A percentile compares a stretch with the other conserved stretches of the same genome.
Conservation (phyloP, 805 yeast species). For the Groenewaldozyma salmanticensis region DNA sequence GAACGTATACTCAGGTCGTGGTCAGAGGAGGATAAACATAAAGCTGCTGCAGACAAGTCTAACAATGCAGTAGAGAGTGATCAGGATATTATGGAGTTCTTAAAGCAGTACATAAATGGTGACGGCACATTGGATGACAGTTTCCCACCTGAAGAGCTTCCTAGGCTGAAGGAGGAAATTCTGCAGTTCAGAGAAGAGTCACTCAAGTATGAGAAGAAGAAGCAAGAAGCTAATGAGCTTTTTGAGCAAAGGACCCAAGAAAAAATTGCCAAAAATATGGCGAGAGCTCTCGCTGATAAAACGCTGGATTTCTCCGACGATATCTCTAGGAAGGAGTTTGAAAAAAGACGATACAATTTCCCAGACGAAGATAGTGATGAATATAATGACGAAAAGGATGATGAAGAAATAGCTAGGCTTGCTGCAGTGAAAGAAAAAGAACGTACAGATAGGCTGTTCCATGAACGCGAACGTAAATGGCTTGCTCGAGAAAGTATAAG, state of each 20-base stretch:
- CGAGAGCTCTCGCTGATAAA: slow-evolving; percentile 4
- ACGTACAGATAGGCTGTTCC: slow-evolving; percentile 8
- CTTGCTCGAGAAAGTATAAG: slow-evolving; percentile 31
- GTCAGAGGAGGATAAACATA: background rate
- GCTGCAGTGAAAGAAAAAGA: slow-evolving; percentile 7
- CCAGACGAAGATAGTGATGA: slow-evolving; percentile 7
- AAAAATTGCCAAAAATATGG: slow-evolving; percentile 1
- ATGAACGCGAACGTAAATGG: slow-evolving; percentile 29
- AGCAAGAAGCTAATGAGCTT: slow-evolving; percentile 9
- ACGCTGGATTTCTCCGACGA: slow-evolving; percentile 4
- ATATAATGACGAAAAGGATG: slow-evolving; percentile 9
- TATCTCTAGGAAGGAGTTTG: slow-evolving; percentile 1
- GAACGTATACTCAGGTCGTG: background rate
- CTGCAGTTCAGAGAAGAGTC: slow-evolving; percentile 16
- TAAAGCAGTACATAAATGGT: background rate
- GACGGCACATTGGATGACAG: slow-evolving; percentile 3
- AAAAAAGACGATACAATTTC: slow-evolving; percentile 1
- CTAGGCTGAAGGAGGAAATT: slow-evolving; percentile 15
- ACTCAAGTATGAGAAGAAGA: slow-evolving; percentile 9
- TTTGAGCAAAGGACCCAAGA: slow-evolving; percentile 12
- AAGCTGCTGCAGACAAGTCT: background rate
- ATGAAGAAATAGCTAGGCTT: slow-evolving; percentile 5
- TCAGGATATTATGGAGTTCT: slow-evolving; percentile 1
- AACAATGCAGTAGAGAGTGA: background rate
- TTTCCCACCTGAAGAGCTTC: slow-evolving; percentile 6